These are phyloP conservation scores for Boletus sensibilis DNA, from an alignment of 768 basidiomycete genomes.

Conservation along the genomic window DNA sequence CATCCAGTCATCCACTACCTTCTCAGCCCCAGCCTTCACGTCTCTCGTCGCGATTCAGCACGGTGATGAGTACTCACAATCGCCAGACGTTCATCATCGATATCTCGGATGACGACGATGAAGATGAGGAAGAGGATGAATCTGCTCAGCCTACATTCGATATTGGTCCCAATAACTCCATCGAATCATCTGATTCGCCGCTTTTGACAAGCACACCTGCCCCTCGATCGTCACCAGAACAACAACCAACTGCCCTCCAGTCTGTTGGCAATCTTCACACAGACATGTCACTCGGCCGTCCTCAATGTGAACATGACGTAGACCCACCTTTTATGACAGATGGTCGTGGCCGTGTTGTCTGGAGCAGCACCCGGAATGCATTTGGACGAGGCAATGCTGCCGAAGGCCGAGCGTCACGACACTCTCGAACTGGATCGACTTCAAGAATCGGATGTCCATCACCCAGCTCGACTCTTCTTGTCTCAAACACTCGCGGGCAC, in stretches of 20 bases:
- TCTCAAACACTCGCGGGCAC: slow-evolving; percentile 17
- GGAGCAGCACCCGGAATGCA: slow-evolving; percentile 32
- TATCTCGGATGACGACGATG: slow-evolving; percentile 33
- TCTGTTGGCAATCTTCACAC: neutral
- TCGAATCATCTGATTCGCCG: neutral
- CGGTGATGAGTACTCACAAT: slow-evolving; percentile 20
- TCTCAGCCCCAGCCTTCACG: slow-evolving; percentile 4
- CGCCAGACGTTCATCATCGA: slow-evolving; percentile 33
- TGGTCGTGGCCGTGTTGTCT: slow-evolving; percentile 60
- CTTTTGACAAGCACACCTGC: neutral
- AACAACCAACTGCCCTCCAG: neutral
- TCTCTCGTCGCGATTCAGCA: slow-evolving; percentile 27
- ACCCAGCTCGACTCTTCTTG: slow-evolving; percentile 4
- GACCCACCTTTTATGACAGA: slow-evolving; percentile 62
- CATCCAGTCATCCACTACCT: neutral
- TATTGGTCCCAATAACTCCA: neutral
- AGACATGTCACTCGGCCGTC: slow-evolving; percentile 9
- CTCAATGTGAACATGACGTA: slow-evolving; percentile 32
- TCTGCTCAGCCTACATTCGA: neutral
- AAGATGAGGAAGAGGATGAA: slow-evolving; percentile 22
- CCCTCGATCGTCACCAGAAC: slow-evolving; percentile 1
- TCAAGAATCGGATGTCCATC: slow-evolving; percentile 19
- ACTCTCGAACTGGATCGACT: slow-evolving; percentile 21
- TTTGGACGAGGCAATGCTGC: slow-evolving; percentile 14
- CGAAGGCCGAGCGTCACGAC: slow-evolving; percentile 25